These are phyloP conservation scores for Selenicereus undatus DNA, from an alignment of 148 eudicot species.

Conservation along the genomic window DNA sequence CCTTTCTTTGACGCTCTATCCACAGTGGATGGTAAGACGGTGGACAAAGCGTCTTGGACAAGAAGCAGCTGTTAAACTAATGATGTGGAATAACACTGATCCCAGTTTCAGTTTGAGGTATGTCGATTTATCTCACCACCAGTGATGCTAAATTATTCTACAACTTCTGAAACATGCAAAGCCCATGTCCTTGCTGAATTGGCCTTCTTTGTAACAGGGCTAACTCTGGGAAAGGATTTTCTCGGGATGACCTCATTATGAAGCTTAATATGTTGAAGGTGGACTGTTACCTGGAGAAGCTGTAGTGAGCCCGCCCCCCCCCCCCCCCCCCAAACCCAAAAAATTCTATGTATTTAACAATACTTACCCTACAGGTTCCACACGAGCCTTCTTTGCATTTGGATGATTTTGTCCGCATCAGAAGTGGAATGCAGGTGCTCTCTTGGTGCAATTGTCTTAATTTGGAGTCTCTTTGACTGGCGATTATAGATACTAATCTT, in stretches of 20 bases:
- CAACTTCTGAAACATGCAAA: neutral
- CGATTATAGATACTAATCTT: slow-evolving; percentile 1
- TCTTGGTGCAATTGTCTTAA: neutral
- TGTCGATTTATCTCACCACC: neutral
- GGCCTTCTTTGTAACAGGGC: slow-evolving; percentile 50
- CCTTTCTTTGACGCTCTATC: slow-evolving; percentile 5
- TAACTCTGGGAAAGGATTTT: slow-evolving; percentile 64
- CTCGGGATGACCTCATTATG: slow-evolving; percentile 62
- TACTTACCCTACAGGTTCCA: slow-evolving; percentile 49
- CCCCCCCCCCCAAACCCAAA: too few species aligned
- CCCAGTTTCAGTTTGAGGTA: slow-evolving; percentile 89
- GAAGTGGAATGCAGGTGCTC: slow-evolving; percentile 86
- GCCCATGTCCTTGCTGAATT: slow-evolving; percentile 1
- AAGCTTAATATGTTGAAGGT: slow-evolving; percentile 64
- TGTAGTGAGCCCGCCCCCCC: neutral
- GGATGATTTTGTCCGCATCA: slow-evolving; percentile 78
- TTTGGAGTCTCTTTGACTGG: neutral
- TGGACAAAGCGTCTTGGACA: slow-evolving; percentile 76
- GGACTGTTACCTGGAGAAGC: slow-evolving; percentile 8
- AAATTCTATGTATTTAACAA: neutral
- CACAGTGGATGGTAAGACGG: slow-evolving; percentile 94
- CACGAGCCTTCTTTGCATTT: slow-evolving; percentile 65
- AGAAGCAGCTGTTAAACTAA: slow-evolving; percentile 74
- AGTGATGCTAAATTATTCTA: neutral
- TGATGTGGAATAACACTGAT: slow-evolving; percentile 87